phyloP scores from a whole-genome alignment of 2,329 filamentous ascomycete species.

The Fusarium irregulare region DNA sequence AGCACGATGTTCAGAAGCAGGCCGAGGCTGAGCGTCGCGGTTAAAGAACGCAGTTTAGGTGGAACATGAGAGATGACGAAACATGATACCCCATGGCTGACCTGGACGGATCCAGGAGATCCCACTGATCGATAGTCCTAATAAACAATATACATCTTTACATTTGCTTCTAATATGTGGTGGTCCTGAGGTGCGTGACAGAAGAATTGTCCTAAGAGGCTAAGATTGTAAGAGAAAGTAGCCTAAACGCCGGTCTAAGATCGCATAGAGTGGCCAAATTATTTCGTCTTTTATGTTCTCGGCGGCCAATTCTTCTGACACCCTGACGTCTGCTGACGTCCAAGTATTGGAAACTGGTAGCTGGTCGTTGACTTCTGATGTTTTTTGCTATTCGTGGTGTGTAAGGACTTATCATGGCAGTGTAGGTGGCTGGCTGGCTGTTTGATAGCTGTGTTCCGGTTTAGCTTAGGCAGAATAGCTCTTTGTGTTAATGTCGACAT shows the following conservation, averaged over 20 bases:
- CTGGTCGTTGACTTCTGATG: background rate
- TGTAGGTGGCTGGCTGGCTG: background rate
- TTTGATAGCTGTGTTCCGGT: background rate
- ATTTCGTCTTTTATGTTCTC: background rate
- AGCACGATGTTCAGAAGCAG: conserved; percentile 83
- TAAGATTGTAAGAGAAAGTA: background rate
- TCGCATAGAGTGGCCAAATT: background rate
- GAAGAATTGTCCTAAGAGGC: background rate
- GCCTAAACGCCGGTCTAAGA: background rate
- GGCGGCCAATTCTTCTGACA: background rate
- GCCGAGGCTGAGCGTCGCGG: conserved; percentile 57
- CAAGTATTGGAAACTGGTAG: background rate
- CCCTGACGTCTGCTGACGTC: background rate
- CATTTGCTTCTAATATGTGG: background rate
- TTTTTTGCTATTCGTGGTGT: background rate
- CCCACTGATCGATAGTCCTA: conserved; percentile 14
- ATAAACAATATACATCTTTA: conserved; percentile 18
- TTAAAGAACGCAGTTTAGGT: conserved; percentile 22
- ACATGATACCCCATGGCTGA: conserved; percentile 36
- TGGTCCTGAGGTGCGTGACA: background rate
- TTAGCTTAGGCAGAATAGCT: background rate
- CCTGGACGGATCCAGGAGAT: conserved; percentile 21
- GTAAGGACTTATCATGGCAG: background rate
- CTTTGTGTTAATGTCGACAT: background rate
- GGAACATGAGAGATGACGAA: conserved; percentile 21